Evolutionary conservation across 163 green algal genomes (phyloP), one percentile per base, ranked within the genome.

Genomic region (Chlorella variabilis): DNA sequence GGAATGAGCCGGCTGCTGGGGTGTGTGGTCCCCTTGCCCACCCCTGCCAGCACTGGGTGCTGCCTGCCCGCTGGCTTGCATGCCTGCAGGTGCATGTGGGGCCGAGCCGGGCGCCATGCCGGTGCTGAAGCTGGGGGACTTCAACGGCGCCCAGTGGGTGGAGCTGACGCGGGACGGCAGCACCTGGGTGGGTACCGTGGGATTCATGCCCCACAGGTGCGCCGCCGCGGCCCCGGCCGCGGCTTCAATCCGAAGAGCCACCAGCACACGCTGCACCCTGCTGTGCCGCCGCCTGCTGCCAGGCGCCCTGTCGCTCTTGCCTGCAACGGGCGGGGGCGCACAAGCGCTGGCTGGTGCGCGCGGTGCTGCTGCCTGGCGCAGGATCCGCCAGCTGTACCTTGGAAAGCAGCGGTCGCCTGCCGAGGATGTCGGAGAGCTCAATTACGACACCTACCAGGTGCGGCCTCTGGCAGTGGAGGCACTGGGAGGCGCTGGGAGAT

Each of bases 81-180:
- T 36, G n/a, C n/a, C n/a, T 27, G 41, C 68, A 75, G 68, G 68
- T 75, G 68, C 68, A 75, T 21, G 25, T 75, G 68, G 41, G 4
- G 2, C 42, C 3, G 34, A 7, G 31, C 2, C 23, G 6, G 51
- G 34, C 49, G 9, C 49, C 2, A 33, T 78, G 49, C 71, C 71
- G 1, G 2, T 78, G 33, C 49, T 80, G 21, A 80, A 71, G 73
- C 29, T 80, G 17, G 73, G 73, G 21, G 73, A 80, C 38, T 56
- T 80, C 29, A 80, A 80, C 29, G 58, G 56, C 17, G 41, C 41
- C 23, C 73, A 80, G 73, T 80, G 73, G 73, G 4, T 34, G 73
- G 15, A 71, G 73, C 73, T 80, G 25, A 70, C 58, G 29, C 23
- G n/a, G 18, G 38, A 71, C 6, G 73, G 73, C 6, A 18, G 27